Evolutionary conservation across 768 basidiomycete species (phyloP).

Genomic region (Auricularia heimuer): DNA sequence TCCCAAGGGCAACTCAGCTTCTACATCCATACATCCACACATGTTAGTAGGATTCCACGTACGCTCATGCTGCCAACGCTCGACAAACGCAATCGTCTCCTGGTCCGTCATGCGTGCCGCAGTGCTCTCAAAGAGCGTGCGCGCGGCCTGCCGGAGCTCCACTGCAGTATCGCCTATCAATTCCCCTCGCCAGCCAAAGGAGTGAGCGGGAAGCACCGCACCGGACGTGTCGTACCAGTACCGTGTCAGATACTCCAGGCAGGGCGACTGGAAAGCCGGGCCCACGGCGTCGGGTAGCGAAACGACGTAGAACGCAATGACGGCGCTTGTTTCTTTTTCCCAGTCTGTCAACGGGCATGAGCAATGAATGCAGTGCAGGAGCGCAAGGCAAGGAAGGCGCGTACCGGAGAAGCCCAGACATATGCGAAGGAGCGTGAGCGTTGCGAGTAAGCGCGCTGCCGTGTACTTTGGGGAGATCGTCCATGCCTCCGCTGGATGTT

Average conservation of each 20-base stretch:
- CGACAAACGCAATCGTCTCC: constrained; percentile 47
- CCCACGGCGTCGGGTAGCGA: constrained; percentile 59
- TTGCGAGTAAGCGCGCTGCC: constrained; percentile 56
- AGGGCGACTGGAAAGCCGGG: constrained; percentile 50
- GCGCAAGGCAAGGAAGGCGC: background rate
- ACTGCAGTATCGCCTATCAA: constrained; percentile 26
- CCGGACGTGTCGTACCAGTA: constrained; percentile 71
- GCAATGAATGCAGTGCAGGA: background rate
- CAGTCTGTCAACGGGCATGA: constrained; percentile 38
- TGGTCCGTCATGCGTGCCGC: constrained; percentile 59
- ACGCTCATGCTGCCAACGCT: constrained; percentile 60
- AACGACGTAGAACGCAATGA: constrained; percentile 72
- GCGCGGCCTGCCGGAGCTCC: constrained; percentile 69
- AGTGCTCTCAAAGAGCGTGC: constrained; percentile 68
- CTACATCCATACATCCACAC: background rate
- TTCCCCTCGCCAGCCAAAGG: background rate
- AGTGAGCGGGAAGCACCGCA: constrained; percentile 24
- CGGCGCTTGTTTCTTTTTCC: constrained; percentile 56
- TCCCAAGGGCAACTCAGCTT: background rate
- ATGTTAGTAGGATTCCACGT: constrained; percentile 14
- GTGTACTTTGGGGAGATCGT: constrained; percentile 61
- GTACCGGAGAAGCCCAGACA: constrained; percentile 69
- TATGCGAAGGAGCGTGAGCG: constrained; percentile 57
- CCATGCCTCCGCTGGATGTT: constrained; percentile 45
- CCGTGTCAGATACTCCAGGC: constrained; percentile 59